Evolutionary conservation across 306 rosid species (phyloP).

Genomic region (Trifolium fragiferum): DNA sequence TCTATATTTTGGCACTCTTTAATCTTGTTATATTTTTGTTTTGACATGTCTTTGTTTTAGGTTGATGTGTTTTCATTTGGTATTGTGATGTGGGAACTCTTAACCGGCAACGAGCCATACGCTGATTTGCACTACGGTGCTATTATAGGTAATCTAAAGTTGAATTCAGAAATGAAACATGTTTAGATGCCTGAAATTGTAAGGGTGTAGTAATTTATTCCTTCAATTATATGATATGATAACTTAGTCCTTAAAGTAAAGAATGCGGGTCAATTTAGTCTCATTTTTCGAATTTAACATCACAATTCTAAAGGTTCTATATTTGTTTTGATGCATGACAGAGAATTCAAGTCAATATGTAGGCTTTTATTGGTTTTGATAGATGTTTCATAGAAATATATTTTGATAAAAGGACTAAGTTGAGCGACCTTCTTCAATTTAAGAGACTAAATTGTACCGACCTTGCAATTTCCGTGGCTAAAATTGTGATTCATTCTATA

Average conservation of each 20-base stretch:
- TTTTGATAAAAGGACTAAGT: background rate
- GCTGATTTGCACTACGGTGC: slow-evolving; percentile 90
- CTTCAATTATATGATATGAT: background rate
- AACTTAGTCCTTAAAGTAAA: background rate
- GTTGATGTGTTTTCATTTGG: slow-evolving; percentile 92
- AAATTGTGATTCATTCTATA: background rate
- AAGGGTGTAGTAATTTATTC: background rate
- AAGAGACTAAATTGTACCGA: background rate
- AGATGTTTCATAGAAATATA: background rate
- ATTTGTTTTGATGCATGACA: background rate
- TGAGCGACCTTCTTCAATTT: background rate
- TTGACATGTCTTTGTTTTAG: slow-evolving; percentile 43
- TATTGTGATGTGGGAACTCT: slow-evolving; percentile 90
- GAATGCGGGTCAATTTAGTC: background rate
- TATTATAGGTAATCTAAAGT: slow-evolving; percentile 66
- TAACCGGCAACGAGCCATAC: slow-evolving; percentile 88
- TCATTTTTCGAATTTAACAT: background rate
- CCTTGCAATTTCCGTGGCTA: background rate
- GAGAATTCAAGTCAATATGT: background rate
- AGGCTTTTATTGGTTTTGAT: background rate
- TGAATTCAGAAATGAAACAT: background rate
- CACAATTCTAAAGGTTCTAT: background rate
- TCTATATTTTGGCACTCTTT: slow-evolving; percentile 15
- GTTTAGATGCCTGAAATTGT: background rate
- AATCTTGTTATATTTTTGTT: background rate